Conservation (phyloP, 345 rosid species). For the Pseudoturritis turrita region DNA sequence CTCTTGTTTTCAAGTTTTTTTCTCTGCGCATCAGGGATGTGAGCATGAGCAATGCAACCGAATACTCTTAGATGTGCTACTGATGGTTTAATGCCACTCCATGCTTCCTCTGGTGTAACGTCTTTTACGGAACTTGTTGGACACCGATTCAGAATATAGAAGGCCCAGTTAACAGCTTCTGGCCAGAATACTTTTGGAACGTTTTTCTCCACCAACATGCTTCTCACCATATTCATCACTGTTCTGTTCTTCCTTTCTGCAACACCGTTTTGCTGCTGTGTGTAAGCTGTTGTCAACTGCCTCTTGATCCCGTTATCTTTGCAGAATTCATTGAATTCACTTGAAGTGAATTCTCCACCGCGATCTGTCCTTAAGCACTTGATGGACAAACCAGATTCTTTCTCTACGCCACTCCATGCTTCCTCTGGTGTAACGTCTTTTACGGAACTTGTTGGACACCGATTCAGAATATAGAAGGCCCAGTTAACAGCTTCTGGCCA, state of each 20-base stretch:
- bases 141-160: neutral
- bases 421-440: neutral
- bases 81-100: neutral
- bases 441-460: neutral
- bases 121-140: neutral
- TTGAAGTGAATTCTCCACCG: neutral
- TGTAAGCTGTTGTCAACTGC: neutral
- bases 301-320: neutral
- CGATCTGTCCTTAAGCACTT: neutral
- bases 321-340: neutral
- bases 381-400: neutral
- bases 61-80: neutral
- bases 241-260: neutral
- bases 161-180: neutral
- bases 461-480: neutral
- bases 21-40: neutral
- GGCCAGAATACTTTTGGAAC: neutral
- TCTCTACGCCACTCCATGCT: neutral
- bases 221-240: neutral
- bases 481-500: neutral
- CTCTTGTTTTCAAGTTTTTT: conserved; percentile 7
- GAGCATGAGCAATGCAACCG: neutral
- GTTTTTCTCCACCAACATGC: neutral
- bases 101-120: neutral
- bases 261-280: neutral